phyloP scores from a whole-genome alignment of 306 rosid genomes.

The Cucumis cinereus region DNA sequence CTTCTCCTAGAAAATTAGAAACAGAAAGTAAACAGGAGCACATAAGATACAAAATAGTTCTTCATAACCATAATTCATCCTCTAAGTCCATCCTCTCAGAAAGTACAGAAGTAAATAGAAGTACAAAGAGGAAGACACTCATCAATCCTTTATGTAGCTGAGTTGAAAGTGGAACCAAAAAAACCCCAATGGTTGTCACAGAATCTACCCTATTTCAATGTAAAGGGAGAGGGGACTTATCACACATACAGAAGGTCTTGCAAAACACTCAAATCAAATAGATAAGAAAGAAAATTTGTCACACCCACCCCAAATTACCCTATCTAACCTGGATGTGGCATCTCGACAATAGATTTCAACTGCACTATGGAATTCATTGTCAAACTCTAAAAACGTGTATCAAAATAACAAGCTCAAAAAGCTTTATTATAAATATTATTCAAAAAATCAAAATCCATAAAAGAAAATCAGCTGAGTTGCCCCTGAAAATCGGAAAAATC shows the following conservation, averaged over 20 bases:
- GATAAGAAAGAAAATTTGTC: not conserved
- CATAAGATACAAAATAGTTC: constrained; percentile 4
- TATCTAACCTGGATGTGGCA: no score
- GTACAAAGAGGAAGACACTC: not conserved
- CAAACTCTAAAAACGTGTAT: no score
- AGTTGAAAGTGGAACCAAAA: not conserved
- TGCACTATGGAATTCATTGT: no score
- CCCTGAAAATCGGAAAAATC: no score
- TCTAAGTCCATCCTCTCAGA: not conserved
- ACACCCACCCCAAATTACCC: no score
- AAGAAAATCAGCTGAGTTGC: no score
- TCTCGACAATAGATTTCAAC: no score
- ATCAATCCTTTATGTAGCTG: not conserved
- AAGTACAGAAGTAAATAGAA: not conserved
- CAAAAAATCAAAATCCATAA: no score
- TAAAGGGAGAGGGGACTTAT: not conserved
- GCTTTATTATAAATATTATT: no score
- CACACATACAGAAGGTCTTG: not conserved
- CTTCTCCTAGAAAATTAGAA: constrained; percentile 41
- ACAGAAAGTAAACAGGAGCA: constrained; percentile 11
- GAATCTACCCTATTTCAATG: not conserved
- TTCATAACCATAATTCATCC: not conserved
- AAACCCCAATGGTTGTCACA: not conserved
- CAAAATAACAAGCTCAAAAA: no score
- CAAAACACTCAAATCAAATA: not conserved